phyloP scores from a whole-genome alignment of 306 rosid genomes.

The Cucurbita pepo region DNA sequence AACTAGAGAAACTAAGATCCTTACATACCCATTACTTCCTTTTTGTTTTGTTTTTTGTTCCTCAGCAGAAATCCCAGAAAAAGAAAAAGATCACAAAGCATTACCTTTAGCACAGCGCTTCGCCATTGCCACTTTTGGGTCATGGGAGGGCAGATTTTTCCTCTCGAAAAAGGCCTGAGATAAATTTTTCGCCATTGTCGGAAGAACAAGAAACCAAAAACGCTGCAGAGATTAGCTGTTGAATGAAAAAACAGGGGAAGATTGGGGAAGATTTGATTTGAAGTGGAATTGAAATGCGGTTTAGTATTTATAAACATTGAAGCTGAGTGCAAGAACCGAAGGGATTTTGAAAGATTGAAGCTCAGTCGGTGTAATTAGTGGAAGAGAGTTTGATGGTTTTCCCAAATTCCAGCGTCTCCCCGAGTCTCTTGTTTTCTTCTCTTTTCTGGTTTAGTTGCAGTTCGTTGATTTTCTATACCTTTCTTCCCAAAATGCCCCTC shows the following conservation, averaged over 20 bases:
- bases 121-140: conserved; percentile 76
- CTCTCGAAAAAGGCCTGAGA: conserved; percentile 45
- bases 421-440: background rate
- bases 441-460: conserved; percentile 2
- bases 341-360: background rate
- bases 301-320: background rate
- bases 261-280: background rate
- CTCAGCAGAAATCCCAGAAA: background rate
- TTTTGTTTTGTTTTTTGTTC: background rate
- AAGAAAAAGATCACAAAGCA: background rate
- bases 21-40: background rate
- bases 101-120: conserved; percentile 63
- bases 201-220: background rate
- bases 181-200: conserved; percentile 45
- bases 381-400: conserved; percentile 3
- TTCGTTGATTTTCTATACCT: background rate
- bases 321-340: background rate
- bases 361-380: background rate
- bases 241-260: background rate
- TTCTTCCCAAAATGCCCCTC: background rate
- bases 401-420: background rate
- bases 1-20: background rate
- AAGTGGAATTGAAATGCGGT: background rate
- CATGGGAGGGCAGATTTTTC: conserved; percentile 25
- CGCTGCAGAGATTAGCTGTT: background rate